A percentile compares a stretch with the other conserved stretches of the same genome.
Conservation (phyloP, 495 filamentous ascomycete genomes). For the Neurospora cerealis region DNA sequence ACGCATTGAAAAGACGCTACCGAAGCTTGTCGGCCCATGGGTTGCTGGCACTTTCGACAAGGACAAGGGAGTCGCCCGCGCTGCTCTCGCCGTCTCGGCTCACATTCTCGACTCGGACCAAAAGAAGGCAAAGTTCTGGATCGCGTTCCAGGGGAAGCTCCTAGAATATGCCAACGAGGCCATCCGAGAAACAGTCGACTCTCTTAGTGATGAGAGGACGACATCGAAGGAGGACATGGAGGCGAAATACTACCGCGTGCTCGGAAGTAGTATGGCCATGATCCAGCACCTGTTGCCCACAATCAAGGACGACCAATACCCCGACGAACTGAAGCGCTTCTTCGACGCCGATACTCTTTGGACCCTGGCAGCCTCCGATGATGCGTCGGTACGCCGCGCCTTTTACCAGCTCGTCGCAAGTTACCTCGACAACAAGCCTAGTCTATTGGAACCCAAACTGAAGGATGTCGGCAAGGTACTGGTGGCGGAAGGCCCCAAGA, state of each 20-base stretch:
- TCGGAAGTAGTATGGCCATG: constrained; percentile 53
- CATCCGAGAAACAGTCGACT: constrained; percentile 65
- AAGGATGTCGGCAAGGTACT: constrained; percentile 53
- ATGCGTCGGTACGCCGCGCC: constrained; percentile 61
- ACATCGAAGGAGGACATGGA: constrained; percentile 75
- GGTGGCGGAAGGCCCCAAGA: constrained; percentile 57
- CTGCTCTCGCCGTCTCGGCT: constrained; percentile 64
- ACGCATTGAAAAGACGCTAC: constrained; percentile 66
- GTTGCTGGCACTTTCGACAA: constrained; percentile 78
- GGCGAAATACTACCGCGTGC: constrained; percentile 73
- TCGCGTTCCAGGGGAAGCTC: constrained; percentile 61
- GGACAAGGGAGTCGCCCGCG: constrained; percentile 60
- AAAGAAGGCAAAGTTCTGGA: constrained; percentile 67
- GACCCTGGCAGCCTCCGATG: constrained; percentile 56
- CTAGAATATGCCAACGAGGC: constrained; percentile 73
- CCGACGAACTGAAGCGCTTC: constrained; percentile 41
- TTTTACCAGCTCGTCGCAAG: constrained; percentile 57
- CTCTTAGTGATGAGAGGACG: constrained; percentile 79
- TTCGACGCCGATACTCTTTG: constrained; percentile 59
- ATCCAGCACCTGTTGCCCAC: constrained; percentile 43
- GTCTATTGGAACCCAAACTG: constrained; percentile 40
- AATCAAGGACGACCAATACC: constrained; percentile 43
- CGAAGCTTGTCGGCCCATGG: constrained; percentile 75
- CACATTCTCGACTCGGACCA: constrained; percentile 67
- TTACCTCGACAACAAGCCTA: constrained; percentile 46